Evolutionary conservation across 1,139 yeast species (phyloP).

Genomic region (Pichia sp.): DNA sequence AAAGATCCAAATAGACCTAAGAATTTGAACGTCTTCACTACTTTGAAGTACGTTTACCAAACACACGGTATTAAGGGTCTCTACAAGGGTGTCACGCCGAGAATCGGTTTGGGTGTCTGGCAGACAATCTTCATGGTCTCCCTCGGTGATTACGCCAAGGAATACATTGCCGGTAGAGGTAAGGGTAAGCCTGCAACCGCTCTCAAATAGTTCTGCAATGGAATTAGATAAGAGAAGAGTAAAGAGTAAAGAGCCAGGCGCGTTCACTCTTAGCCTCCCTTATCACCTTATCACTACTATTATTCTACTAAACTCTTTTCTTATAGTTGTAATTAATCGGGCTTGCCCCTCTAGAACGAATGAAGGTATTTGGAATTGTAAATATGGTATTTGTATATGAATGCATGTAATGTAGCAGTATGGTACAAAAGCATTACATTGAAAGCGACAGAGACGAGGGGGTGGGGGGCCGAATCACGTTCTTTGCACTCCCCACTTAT

Average conservation of each 20-base stretch:
- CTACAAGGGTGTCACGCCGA: constrained; percentile 94
- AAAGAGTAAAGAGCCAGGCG: no score
- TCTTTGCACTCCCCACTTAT: constrained; percentile 55
- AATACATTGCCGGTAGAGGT: constrained; percentile 40
- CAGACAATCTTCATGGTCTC: constrained; percentile 99
- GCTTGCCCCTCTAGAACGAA: no score
- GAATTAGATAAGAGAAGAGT: no score
- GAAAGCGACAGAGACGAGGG: no score
- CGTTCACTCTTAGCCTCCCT: no score
- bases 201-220: constrained; percentile 8
- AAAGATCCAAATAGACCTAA: constrained; percentile 92
- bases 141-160: constrained; percentile 89
- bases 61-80: constrained; percentile 84
- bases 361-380: not conserved
- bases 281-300: no score
- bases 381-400: not conserved
- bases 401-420: no score
- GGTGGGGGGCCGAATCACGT: no score
- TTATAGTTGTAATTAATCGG: no score
- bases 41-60: constrained; percentile 75
- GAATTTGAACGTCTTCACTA: constrained; percentile 72
- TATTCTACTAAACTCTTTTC: no score
- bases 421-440: no score
- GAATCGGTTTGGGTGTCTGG: constrained; percentile 96
- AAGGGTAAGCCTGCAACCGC: constrained; percentile 19